Conservation (phyloP, 2,329 filamentous ascomycete genomes). For the Daldinia sp. region DNA sequence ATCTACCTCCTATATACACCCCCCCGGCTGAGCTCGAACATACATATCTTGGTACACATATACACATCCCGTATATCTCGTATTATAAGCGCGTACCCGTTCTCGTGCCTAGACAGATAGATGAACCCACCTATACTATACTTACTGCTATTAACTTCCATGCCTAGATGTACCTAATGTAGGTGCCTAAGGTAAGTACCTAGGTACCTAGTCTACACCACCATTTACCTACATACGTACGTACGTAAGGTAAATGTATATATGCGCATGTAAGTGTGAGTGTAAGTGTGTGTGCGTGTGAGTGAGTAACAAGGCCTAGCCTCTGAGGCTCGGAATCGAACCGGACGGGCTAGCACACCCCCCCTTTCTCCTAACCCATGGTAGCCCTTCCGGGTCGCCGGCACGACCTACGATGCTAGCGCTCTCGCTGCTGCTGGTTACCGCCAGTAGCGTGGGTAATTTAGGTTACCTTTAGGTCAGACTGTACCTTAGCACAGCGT, state of each 20-base stretch:
- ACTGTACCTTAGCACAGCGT: background rate
- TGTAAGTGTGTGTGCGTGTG: background rate
- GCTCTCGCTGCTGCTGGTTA: slow-evolving; percentile 12
- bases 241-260: background rate
- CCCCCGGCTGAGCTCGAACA: background rate
- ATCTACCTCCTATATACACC: too few relatives aligned
- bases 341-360: slow-evolving; percentile 18
- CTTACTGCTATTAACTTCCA: too few relatives aligned
- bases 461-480: background rate
- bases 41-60: too few relatives aligned
- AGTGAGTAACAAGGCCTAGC: slow-evolving; percentile 11
- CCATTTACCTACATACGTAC: background rate
- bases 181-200: background rate
- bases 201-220: too few relatives aligned
- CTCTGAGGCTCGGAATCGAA: slow-evolving; percentile 31
- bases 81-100: slow-evolving; percentile 25
- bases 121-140: slow-evolving; percentile 10
- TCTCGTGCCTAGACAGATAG: slow-evolving; percentile 18
- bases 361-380: background rate
- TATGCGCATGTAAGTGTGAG: background rate
- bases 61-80: background rate
- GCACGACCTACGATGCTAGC: slow-evolving; percentile 15
- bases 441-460: slow-evolving; percentile 10
- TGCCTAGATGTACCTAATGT: background rate
- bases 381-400: slow-evolving; percentile 18